These are phyloP conservation scores for Grigorovia yakushimaensis DNA, from an alignment of 805 yeast species.

Conservation along the genomic window DNA sequence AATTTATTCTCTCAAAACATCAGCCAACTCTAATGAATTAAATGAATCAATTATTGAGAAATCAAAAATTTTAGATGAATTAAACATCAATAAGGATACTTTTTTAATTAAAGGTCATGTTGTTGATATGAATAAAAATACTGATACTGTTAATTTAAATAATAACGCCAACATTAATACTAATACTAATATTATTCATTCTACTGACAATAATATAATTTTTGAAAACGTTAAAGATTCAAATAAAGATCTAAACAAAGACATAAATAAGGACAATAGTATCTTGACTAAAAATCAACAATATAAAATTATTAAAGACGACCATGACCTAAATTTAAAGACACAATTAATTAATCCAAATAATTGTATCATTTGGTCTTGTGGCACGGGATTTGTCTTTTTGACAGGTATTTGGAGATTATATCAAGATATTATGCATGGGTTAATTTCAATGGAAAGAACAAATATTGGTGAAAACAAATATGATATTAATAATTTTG, in stretches of 20 bases:
- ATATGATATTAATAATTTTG: too few species aligned
- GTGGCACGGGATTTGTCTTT: slow-evolving; percentile 75
- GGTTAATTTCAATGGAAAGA: slow-evolving; percentile 11
- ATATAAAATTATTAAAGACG: slow-evolving; percentile 21
- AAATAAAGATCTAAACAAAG: neutral
- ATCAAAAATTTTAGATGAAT: neutral
- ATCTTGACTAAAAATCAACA: slow-evolving; percentile 25
- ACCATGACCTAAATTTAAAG: slow-evolving; percentile 10
- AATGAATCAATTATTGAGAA: neutral
- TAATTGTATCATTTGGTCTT: slow-evolving; percentile 80
- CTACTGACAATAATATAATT: neutral
- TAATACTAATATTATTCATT: too few species aligned
- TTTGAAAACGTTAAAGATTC: neutral
- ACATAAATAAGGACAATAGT: neutral
- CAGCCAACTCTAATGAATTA: neutral
- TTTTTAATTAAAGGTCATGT: neutral
- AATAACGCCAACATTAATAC: neutral
- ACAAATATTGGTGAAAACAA: neutral
- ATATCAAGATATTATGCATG: slow-evolving; percentile 29
- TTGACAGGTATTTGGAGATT: slow-evolving; percentile 80
- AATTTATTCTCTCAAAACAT: neutral
- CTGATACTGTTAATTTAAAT: neutral
- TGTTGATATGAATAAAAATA: neutral
- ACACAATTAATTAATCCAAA: slow-evolving; percentile 28
- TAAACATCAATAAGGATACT: neutral